phyloP scores from a whole-genome alignment of 257 asterid genomes.

The Solanum tarapatanum region DNA sequence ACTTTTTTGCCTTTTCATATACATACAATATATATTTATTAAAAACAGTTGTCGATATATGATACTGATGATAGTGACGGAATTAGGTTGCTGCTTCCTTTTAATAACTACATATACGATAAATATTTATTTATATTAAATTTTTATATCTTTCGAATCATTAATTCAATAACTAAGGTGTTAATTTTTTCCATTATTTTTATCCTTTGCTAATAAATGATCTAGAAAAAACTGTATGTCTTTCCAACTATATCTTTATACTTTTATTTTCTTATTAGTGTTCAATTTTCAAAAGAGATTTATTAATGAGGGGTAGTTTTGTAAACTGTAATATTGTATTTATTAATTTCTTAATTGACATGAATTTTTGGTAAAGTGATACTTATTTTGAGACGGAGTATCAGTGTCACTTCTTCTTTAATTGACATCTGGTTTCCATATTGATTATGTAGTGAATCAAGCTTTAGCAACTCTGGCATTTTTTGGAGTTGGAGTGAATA shows the following conservation, averaged over 20 bases:
- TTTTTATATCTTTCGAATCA: neutral
- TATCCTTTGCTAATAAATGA: neutral
- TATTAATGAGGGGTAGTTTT: neutral
- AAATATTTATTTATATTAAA: neutral
- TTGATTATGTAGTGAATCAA: slow-evolving; percentile 59
- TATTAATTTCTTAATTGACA: neutral
- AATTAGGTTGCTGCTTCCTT: neutral
- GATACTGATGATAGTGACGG: neutral
- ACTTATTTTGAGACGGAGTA: neutral
- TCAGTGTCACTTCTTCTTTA: neutral
- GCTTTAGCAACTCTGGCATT: slow-evolving; percentile 98
- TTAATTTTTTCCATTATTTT: neutral
- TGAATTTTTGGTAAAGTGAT: too few species aligned
- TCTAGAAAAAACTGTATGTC: neutral
- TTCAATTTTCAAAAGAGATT: neutral
- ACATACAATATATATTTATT: neutral
- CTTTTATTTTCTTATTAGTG: neutral
- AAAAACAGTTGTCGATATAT: neutral
- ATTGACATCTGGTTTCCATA: neutral
- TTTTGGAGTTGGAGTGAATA: slow-evolving; percentile 86
- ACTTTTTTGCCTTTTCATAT: neutral
- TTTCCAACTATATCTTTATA: neutral
- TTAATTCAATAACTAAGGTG: neutral
- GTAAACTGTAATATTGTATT: too few species aligned
- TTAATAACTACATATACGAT: neutral